Evolutionary conservation across 148 eudicot genomes (phyloP).

Genomic region (Nyssa sinensis): DNA sequence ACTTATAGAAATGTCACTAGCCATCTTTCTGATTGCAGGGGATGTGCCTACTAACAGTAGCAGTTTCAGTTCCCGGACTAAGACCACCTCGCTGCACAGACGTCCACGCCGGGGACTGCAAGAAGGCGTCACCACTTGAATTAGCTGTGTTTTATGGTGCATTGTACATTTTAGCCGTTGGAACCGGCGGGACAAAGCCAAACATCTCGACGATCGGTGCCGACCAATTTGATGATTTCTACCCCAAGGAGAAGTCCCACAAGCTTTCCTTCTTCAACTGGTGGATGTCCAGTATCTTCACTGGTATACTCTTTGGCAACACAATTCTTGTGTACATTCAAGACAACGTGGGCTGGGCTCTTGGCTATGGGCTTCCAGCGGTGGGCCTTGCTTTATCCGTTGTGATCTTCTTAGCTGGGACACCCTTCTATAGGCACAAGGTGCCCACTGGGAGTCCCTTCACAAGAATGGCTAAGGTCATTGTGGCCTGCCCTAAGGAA

Average conservation of each 20-base stretch:
- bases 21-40: not conserved
- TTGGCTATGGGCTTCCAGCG: not conserved
- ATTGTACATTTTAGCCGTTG: not conserved
- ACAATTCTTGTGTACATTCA: not conserved
- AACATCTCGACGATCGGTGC: conserved; percentile 7
- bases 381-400: not conserved
- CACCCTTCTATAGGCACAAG: conserved; percentile 6
- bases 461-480: not conserved
- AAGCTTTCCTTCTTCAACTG: conserved; percentile 5
- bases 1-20: not conserved
- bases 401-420: not conserved
- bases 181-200: conserved; percentile 5
- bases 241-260: conserved; percentile 1
- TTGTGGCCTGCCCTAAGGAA: conserved; percentile 3
- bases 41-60: not conserved
- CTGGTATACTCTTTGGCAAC: not conserved
- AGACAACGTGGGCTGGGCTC: conserved; percentile 1
- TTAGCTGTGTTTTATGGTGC: not conserved
- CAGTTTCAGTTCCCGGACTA: conserved; percentile 3
- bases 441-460: not conserved
- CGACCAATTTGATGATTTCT: conserved; percentile 2
- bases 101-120: not conserved
- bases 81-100: not conserved
- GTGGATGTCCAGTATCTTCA: not conserved
- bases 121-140: not conserved